Evolutionary conservation across 2,329 filamentous ascomycete genomes (phyloP).

Genomic region (Apiospora kogelbergensis): DNA sequence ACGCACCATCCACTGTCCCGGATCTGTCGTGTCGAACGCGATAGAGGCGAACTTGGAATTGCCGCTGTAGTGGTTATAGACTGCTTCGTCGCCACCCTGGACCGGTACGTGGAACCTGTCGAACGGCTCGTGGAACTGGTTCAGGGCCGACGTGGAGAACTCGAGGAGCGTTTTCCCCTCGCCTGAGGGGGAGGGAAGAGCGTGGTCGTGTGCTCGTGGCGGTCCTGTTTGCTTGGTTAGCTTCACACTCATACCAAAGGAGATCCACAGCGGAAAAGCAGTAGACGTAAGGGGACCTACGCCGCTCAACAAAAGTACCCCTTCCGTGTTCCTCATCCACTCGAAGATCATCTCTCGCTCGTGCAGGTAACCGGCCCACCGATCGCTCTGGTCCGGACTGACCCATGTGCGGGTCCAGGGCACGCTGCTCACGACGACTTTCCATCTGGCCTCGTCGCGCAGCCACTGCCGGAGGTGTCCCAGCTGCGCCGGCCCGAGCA

Average conservation of each 20-base stretch:
- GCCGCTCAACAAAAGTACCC: constrained; percentile 64
- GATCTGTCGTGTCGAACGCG: constrained; percentile 45
- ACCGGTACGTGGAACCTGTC: constrained; percentile 59
- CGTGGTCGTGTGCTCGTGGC: constrained; percentile 69
- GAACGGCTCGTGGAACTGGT: constrained; percentile 68
- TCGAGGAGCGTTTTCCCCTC: constrained; percentile 53
- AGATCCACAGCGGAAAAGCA: background rate
- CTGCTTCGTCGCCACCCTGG: constrained; percentile 54
- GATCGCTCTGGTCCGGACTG: constrained; percentile 54
- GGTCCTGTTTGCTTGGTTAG: constrained; percentile 31
- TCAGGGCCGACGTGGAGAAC: constrained; percentile 64
- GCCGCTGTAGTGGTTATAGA: constrained; percentile 44
- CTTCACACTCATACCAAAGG: too few relatives aligned
- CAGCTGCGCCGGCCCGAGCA: constrained; percentile 62
- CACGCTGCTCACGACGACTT: constrained; percentile 64
- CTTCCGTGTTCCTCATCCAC: constrained; percentile 64
- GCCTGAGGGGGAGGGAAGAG: constrained; percentile 32
- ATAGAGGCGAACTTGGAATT: constrained; percentile 66
- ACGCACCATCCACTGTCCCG: background rate
- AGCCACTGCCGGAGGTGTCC: constrained; percentile 60
- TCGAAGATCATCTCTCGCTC: constrained; percentile 63
- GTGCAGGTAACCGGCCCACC: constrained; percentile 65
- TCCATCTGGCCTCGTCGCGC: constrained; percentile 45
- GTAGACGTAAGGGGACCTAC: constrained; percentile 27
- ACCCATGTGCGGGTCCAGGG: constrained; percentile 74